Percentiles rank a stretch among this genome's conserved stretches.
Evolutionary conservation across 169 alveolate genomes (phyloP).

Genomic region (Sarcocystis neurona): DNA sequence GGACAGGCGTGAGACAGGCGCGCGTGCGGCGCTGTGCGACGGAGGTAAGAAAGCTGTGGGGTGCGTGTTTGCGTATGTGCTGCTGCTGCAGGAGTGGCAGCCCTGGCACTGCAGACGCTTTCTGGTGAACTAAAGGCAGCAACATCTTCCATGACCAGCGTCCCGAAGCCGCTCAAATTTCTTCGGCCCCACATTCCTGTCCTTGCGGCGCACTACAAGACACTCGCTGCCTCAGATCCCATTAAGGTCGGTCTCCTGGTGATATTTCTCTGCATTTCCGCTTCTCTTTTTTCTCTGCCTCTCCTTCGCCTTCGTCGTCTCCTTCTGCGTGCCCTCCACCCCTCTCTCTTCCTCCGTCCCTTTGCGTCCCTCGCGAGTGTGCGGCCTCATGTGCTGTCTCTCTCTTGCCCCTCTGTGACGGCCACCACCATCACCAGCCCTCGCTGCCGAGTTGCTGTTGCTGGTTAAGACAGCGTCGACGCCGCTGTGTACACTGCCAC

Average conservation of each 20-base stretch:
- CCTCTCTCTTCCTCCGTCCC: too few species aligned
- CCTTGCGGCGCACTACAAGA: slow-evolving; percentile 71
- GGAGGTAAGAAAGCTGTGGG: too few species aligned
- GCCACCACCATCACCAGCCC: too few species aligned
- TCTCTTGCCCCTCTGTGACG: not conserved
- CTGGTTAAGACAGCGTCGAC: too few species aligned
- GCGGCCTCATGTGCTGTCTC: not conserved
- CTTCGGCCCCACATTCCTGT: slow-evolving; percentile 76
- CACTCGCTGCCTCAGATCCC: slow-evolving; percentile 19
- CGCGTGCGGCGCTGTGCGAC: too few species aligned
- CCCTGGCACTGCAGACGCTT: slow-evolving; percentile 66
- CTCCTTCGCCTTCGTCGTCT: not conserved
- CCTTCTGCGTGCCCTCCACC: too few species aligned
- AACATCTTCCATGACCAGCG: slow-evolving; percentile 84
- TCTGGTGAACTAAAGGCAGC: slow-evolving; percentile 76
- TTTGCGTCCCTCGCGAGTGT: not conserved
- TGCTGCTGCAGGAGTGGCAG: slow-evolving; percentile 52
- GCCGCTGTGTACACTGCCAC: too few species aligned
- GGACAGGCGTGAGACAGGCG: too few species aligned
- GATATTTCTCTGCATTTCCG: not conserved
- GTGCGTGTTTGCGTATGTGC: not conserved
- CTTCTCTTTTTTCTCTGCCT: not conserved
- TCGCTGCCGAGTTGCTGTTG: too few species aligned
- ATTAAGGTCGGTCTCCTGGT: slow-evolving; percentile 3
- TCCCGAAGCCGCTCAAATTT: slow-evolving; percentile 84